Evolutionary conservation across 306 rosid genomes (phyloP).

Genomic region (Rosa persica): DNA sequence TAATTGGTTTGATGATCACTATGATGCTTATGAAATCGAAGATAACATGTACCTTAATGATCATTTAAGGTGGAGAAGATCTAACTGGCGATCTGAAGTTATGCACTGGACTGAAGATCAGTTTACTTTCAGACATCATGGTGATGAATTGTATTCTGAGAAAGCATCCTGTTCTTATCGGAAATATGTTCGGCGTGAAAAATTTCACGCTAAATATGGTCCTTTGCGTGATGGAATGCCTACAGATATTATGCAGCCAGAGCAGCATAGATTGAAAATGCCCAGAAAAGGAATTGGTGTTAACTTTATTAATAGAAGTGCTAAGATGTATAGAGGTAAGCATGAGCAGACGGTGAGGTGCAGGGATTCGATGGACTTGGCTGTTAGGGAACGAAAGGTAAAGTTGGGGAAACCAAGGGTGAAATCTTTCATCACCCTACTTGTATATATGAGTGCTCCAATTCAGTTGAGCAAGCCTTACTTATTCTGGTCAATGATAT

Average conservation of each 20-base stretch:
- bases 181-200: slow-evolving; percentile 20
- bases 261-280: slow-evolving; percentile 29
- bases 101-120: slow-evolving; percentile 49
- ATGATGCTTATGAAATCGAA: slow-evolving; percentile 36
- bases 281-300: slow-evolving; percentile 32
- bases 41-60: slow-evolving; percentile 35
- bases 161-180: slow-evolving; percentile 28
- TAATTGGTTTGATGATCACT: slow-evolving; percentile 34
- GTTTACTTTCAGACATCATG: slow-evolving; percentile 32
- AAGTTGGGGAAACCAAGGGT: slow-evolving; percentile 45
- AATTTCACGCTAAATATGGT: slow-evolving; percentile 25
- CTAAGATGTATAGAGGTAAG: slow-evolving; percentile 38
- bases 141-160: slow-evolving; percentile 16
- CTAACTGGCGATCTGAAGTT: slow-evolving; percentile 33
- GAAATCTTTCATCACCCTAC: slow-evolving; percentile 38
- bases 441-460: slow-evolving; percentile 39
- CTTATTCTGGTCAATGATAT: slow-evolving; percentile 29
- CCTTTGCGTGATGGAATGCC: slow-evolving; percentile 35
- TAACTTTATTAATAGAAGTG: slow-evolving; percentile 33
- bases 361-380: slow-evolving; percentile 53
- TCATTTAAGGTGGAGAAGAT: slow-evolving; percentile 31
- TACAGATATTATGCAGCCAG: slow-evolving; percentile 33
- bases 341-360: slow-evolving; percentile 43
- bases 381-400: slow-evolving; percentile 66
- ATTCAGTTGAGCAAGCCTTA: slow-evolving; percentile 33